These are phyloP conservation scores for Senna siamea DNA, from an alignment of 306 rosid genomes.

Conservation along the genomic window DNA sequence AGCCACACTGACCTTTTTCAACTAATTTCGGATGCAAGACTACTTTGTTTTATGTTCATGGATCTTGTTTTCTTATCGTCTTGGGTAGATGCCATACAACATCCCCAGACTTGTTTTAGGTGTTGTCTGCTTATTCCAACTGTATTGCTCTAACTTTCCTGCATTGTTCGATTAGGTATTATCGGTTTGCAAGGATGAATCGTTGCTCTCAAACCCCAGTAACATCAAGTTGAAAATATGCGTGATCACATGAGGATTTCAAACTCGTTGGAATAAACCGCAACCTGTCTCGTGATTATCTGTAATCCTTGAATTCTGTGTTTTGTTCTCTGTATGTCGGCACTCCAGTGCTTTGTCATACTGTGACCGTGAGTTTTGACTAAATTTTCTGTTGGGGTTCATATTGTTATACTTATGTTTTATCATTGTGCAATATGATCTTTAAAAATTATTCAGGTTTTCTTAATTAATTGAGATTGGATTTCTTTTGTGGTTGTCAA, in stretches of 20 bases:
- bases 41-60: not conserved
- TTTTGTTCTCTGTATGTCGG: constrained; percentile 16
- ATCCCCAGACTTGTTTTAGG: not conserved
- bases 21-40: not conserved
- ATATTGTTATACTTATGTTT: not conserved
- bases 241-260: not conserved
- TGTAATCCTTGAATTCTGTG: constrained; percentile 36
- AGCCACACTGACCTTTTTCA: not conserved
- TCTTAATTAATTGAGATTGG: not conserved
- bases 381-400: constrained; percentile 19
- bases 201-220: not conserved
- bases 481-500: not conserved
- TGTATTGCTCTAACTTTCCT: not conserved
- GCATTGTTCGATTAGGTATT: constrained; percentile 52
- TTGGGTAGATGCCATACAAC: not conserved
- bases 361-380: not conserved
- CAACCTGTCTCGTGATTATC: constrained; percentile 24
- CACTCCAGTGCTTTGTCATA: constrained; percentile 1
- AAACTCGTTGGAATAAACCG: constrained; percentile 43
- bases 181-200: constrained; percentile 87
- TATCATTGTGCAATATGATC: not conserved
- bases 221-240: constrained; percentile 19
- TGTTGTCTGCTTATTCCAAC: constrained; percentile 24
- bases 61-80: not conserved
- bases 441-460: not conserved